Base-by-base conservation (phyloP, 2,329 filamentous ascomycete species). In the Tolypocladium sp. region DNA sequence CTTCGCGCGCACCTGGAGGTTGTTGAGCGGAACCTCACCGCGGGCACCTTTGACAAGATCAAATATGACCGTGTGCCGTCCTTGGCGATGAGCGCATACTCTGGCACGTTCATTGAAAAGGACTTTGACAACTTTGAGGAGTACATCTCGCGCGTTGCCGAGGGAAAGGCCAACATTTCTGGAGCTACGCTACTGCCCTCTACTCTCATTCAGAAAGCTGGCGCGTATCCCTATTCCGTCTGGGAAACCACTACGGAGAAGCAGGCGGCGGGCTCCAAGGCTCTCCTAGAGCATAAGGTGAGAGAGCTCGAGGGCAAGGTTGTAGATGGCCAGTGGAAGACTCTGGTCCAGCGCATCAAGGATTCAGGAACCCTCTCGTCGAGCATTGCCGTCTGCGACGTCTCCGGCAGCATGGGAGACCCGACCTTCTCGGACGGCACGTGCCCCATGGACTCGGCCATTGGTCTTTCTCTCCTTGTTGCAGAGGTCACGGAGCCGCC, bases 1-100 rank as follows among this genome's bases (percentile, higher is more conserved):
- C 76, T 87, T 17, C 80, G 82, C 20, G 78, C 79, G 63, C 74
- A 79, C 25, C 72, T 84, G 1, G 73, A 77, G 8, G 63, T 84
- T 8, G 80, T 85, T 0, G 83, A 86, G 69, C 75, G 78, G 1
- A 67, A 82, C 38, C 71, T 85, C 58, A 71, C 77, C 0, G 74
- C 75, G 38, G 71, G 78, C 2, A 76, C 71, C 0, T 80, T 78
- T 59, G 65, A 69, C 7, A 70, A 78, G 20, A 85, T 86, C 73
- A 73, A 81, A 53, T 86, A 86, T 64, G 76, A 81, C n/a, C 76
- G 75, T 1, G 71, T 86, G 0, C 82, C 83, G 0, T 84, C 81
- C 0, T 59, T 82, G 0, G 82, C 83, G 2, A 85, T 86, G 82
- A 75, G 78, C 49, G 74, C 74, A 3, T 82, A 85, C 69, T 71